Percentiles rank a stretch among this genome's conserved stretches.
These are phyloP conservation scores for Lepiota venenata DNA, from an alignment of 768 basidiomycete genomes.

Conservation along the genomic window DNA sequence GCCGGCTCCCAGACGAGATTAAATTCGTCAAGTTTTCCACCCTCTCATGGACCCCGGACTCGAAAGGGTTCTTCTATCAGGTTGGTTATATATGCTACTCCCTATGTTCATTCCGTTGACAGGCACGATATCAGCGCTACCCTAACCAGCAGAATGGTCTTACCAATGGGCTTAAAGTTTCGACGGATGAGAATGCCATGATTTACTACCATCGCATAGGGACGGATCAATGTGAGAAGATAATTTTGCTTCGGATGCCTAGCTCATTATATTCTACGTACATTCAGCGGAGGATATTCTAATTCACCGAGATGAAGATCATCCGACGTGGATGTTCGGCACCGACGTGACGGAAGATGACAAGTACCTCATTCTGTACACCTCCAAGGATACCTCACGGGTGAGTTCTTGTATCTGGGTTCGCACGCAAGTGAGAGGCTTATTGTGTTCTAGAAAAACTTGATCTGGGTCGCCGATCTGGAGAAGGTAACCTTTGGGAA, in stretches of 20 bases:
- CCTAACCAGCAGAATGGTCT: constrained; percentile 45
- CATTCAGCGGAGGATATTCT: constrained; percentile 59
- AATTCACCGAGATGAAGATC: constrained; percentile 57
- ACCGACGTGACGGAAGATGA: constrained; percentile 60
- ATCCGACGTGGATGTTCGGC: constrained; percentile 66
- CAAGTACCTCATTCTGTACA: constrained; percentile 55
- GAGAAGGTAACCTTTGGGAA: constrained; percentile 53
- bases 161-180: constrained; percentile 51
- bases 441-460: constrained; percentile 51
- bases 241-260: constrained; percentile 1
- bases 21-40: constrained; percentile 75
- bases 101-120: background rate
- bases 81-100: constrained; percentile 17
- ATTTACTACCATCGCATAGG: constrained; percentile 75
- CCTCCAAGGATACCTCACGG: constrained; percentile 58
- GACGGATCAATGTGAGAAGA: constrained; percentile 58
- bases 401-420: constrained; percentile 31
- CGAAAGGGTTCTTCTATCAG: constrained; percentile 85
- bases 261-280: constrained; percentile 19
- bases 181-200: constrained; percentile 64
- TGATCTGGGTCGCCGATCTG: constrained; percentile 72
- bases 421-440: constrained; percentile 5
- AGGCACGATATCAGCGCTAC: constrained; percentile 41
- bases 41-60: constrained; percentile 74
- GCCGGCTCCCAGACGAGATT: constrained; percentile 61